Evolutionary conservation across 768 basidiomycete species (phyloP), one percentile per base, ranked within the genome.

Genomic region (Russula griseocarnosa): DNA sequence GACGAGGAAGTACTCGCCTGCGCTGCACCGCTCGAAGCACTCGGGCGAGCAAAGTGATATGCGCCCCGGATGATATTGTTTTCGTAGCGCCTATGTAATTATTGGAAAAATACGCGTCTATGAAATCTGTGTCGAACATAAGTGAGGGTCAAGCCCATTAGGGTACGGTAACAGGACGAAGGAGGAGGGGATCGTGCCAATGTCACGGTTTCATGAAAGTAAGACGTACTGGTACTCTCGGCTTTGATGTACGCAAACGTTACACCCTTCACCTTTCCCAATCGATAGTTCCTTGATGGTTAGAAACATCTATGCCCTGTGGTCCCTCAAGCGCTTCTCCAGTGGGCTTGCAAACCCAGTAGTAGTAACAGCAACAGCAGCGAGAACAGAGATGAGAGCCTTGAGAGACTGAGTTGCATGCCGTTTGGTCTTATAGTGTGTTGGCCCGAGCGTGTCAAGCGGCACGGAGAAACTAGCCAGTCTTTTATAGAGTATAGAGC

Each of bases 41-140:
- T 79, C 1, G 85, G 86, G 61, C 75, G 83, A 1, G 84, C 84
- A 66, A 84, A 86, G 70, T 86, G 84, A 70, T 86, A 86, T 20
- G 72, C 73, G 4, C 87, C 87, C 22, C 85, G 81, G 53, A 86
- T 85, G 57, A 86, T 72, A 16, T 79, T 80, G 4, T 77, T 80
- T 80, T 76, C 1, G 83, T 84, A 3, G 85, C 83, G 9, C 84
- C 83, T 34, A 34, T 34, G 11, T 16, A 16, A 40, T 40, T 18
- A 6, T 9, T 0, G 7, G 20, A 44, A 44, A 20, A 18, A 20
- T n/a, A 44, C 1, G 7, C 42, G 20, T 44, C 42, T 44, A 44
- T 44, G 18, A 40, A 40, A 18, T 3, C 42, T 44, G 42, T 20
- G 34, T 11, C 34, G 34, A 34, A 34, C 34, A 11, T 34, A 34